A percentile compares a stretch with the other conserved stretches of the same genome.
Evolutionary conservation across 345 rosid genomes (phyloP).

Genomic region (Euphorbia lathyris): DNA sequence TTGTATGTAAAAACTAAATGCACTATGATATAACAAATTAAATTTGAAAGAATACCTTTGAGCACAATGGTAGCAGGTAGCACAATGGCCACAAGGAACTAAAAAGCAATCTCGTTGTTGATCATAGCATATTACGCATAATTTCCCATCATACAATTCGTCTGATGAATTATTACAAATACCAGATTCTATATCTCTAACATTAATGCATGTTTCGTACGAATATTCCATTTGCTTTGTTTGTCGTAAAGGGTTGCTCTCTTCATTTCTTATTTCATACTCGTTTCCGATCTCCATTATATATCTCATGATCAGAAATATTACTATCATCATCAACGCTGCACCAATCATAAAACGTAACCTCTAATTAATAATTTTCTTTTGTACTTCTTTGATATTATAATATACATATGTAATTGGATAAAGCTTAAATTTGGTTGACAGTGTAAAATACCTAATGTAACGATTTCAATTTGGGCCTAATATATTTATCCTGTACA

Average conservation of each 20-base stretch:
- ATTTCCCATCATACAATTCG: constrained; percentile 17
- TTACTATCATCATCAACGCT: constrained; percentile 5
- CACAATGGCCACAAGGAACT: constrained; percentile 31
- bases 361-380: background rate
- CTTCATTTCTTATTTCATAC: background rate
- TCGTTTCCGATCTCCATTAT: background rate
- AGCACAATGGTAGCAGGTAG: constrained; percentile 25
- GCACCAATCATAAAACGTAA: background rate
- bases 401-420: too few species aligned
- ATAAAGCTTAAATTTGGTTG: too few species aligned
- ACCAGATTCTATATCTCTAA: constrained; percentile 27
- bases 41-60: constrained; percentile 16
- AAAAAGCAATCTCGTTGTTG: constrained; percentile 24
- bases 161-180: background rate
- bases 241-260: constrained; percentile 5
- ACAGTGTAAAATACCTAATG: too few species aligned
- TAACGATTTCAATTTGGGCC: too few species aligned
- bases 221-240: background rate
- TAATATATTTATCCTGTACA: too few species aligned
- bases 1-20: too few species aligned
- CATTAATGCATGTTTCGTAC: constrained; percentile 10
- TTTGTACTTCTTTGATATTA: too few species aligned
- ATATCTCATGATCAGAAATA: constrained; percentile 9
- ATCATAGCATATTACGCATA: constrained; percentile 25
- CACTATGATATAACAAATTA: too few species aligned